These are phyloP conservation scores for Eutrema heterophyllum DNA, from an alignment of 345 rosid genomes.

Conservation along the genomic window DNA sequence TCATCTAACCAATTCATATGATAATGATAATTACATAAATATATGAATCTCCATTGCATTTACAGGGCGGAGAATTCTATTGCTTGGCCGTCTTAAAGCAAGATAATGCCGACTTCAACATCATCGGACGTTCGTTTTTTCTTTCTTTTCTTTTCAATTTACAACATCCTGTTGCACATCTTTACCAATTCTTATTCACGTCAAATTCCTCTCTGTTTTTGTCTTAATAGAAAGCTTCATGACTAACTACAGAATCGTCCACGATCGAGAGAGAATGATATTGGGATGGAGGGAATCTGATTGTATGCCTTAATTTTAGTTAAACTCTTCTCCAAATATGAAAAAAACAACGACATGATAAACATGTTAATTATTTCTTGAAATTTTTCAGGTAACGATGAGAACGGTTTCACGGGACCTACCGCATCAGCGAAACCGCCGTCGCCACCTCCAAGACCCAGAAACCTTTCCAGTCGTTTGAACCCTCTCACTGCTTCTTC, in stretches of 20 bases:
- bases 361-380: too few relatives aligned
- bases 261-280: conserved; percentile 57
- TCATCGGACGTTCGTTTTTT: conserved; percentile 77
- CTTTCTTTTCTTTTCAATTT: background rate
- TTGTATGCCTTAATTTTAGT: conserved; percentile 41
- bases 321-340: background rate
- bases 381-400: conserved; percentile 18
- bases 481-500: conserved; percentile 12
- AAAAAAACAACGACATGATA: too few relatives aligned
- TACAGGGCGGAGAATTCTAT: conserved; percentile 44
- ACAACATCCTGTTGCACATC: background rate
- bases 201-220: background rate
- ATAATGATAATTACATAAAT: background rate
- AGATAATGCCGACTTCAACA: conserved; percentile 43
- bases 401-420: conserved; percentile 8
- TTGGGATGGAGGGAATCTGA: conserved; percentile 63
- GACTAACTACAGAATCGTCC: conserved; percentile 61
- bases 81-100: conserved; percentile 70
- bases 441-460: background rate
- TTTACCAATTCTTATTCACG: background rate
- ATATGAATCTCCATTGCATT: conserved; percentile 9
- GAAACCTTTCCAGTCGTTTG: background rate
- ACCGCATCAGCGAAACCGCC: background rate
- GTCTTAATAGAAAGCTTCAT: conserved; percentile 59
- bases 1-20: background rate